Base-by-base conservation (phyloP, 1,139 yeast species). In the Zygoascus sp. region DNA sequence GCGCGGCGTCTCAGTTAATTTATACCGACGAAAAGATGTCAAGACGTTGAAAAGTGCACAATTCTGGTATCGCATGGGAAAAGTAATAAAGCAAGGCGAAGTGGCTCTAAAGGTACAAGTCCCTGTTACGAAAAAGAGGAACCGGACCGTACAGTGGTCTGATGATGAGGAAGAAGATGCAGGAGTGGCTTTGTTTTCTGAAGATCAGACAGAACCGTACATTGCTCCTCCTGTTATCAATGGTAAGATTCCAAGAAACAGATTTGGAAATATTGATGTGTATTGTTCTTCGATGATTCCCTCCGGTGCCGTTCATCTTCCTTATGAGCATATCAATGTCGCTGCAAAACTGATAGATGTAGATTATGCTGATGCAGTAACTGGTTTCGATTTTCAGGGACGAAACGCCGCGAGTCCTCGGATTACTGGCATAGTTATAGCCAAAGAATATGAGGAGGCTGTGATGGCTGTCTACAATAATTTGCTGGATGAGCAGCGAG, bases 301-400 rank as follows among this genome's bases (percentile, higher is more conserved):
- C 0, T 74, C 69, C 22, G 90, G 92, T 19, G 95, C 87, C 1
- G 75, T 69, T n/a, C 76, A 87, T 49, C 66, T 88, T 8, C 67
- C 76, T 2, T 70, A 77, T 52, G 75, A 75, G 27, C 64, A 74
- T 50, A 77, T 85, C 0, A 79, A 76, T 39, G 72, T 72, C 46
- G 96, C 97, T 0, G 95, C 95, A 0, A 75, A 73, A 47, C 61
- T 81, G 1, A 58, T 90, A 19, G 80, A 76, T 0, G 73, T 92
- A 5, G 96, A 88, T 58, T 89, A 75, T 66, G 97, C 96, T 0
- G 80, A 79, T 42, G 97, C 97, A 0, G 88, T 90, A 3, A 81
- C 83, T 3, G 89, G 94, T 0, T 90, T 94, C 67, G 92, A 86
- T 50, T 92, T 86, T 64, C 74, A 55, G 11, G 48, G 52, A 10